Conservation (phyloP, 805 yeast species). For the Hanseniaspora valbyensis region DNA sequence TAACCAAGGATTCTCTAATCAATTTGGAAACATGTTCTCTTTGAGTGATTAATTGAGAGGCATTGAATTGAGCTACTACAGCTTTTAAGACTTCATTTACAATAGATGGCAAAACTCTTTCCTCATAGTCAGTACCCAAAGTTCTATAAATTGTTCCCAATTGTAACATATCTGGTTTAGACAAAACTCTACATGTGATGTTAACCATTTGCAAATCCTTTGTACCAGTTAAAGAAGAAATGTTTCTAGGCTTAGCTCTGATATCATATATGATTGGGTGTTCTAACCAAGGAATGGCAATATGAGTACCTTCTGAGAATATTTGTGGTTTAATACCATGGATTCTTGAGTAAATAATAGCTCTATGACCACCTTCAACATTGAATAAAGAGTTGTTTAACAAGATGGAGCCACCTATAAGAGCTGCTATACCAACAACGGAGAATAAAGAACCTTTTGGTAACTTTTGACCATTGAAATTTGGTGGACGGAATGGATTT, state of each 20-base stretch:
- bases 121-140: constrained; percentile 89
- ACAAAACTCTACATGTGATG: constrained; percentile 94
- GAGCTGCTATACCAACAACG: constrained; percentile 45
- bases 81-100: constrained; percentile 94
- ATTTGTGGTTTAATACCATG: constrained; percentile 75
- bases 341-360: constrained; percentile 80
- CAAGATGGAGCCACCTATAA: constrained; percentile 48
- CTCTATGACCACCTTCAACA: constrained; percentile 99
- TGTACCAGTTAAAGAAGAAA: constrained; percentile 92
- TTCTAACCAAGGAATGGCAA: constrained; percentile 89
- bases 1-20: constrained; percentile 79
- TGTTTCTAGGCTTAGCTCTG: constrained; percentile 93
- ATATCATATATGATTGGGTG: constrained; percentile 88
- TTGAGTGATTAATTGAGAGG: constrained; percentile 96
- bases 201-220: constrained; percentile 98
- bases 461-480: constrained; percentile 17
- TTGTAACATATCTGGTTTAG: constrained; percentile 70
- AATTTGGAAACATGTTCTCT: constrained; percentile 90
- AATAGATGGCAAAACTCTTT: constrained; percentile 93
- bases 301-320: constrained; percentile 88
- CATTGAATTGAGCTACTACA: constrained; percentile 96
- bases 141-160: constrained; percentile 85
- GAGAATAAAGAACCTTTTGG: constrained; percentile 54
- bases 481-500: constrained; percentile 15
- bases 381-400: constrained; percentile 54